Percentiles rank a stretch among this genome's conserved stretches.
These are phyloP conservation scores for Fraxinus albicans DNA, from an alignment of 305 asterid genomes.

Conservation along the genomic window DNA sequence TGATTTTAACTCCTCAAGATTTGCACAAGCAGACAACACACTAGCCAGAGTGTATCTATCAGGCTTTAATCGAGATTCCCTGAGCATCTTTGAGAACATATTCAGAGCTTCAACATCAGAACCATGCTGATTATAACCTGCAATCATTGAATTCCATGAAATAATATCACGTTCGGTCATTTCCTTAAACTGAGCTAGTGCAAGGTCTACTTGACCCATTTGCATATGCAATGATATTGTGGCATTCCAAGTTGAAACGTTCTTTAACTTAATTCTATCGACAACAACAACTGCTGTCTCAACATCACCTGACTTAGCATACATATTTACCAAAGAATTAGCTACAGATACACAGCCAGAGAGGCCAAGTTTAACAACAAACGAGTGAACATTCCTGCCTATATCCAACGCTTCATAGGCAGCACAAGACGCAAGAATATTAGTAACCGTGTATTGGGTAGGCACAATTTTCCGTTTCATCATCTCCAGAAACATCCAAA, in stretches of 20 bases:
- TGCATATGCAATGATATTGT: slow-evolving; percentile 69
- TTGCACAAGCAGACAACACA: slow-evolving; percentile 76
- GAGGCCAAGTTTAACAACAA: slow-evolving; percentile 59
- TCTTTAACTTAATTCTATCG: slow-evolving; percentile 52
- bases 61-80: slow-evolving; percentile 46
- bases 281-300: slow-evolving; percentile 47
- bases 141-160: slow-evolving; percentile 81
- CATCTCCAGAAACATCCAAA: slow-evolving; percentile 65
- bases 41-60: slow-evolving; percentile 75
- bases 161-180: slow-evolving; percentile 67
- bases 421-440: slow-evolving; percentile 70
- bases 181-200: slow-evolving; percentile 54
- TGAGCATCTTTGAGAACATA: slow-evolving; percentile 58
- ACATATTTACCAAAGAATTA: slow-evolving; percentile 79
- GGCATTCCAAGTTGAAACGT: slow-evolving; percentile 63
- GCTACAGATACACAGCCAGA: slow-evolving; percentile 51
- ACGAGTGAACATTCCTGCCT: slow-evolving; percentile 70
- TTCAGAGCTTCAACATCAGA: slow-evolving; percentile 48
- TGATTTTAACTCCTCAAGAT: slow-evolving; percentile 38
- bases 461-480: slow-evolving; percentile 45
- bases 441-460: slow-evolving; percentile 59
- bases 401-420: slow-evolving; percentile 41
- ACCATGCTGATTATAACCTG: slow-evolving; percentile 77
- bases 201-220: slow-evolving; percentile 53
- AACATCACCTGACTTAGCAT: slow-evolving; percentile 63